These are phyloP conservation scores for Collybia sordida DNA, from an alignment of 768 basidiomycete species.

Conservation along the genomic window DNA sequence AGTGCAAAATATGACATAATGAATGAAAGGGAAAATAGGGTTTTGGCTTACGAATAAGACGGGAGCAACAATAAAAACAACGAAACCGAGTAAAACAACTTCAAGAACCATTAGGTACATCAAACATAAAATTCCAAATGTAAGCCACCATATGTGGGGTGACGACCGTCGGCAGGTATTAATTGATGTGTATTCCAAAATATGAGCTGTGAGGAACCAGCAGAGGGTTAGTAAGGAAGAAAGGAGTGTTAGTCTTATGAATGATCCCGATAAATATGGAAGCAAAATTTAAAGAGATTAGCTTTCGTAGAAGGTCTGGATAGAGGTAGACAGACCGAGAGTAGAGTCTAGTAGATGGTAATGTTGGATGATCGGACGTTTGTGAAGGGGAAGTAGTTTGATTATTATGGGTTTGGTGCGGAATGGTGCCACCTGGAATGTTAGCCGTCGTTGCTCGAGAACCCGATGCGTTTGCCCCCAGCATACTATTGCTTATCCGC, in stretches of 20 bases:
- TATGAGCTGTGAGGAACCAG: constrained; percentile 84
- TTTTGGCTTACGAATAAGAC: constrained; percentile 65
- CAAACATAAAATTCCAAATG: constrained; percentile 75
- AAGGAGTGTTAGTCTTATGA: constrained; percentile 55
- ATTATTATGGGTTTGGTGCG: constrained; percentile 2
- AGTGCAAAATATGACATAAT: not conserved
- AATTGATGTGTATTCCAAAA: constrained; percentile 75
- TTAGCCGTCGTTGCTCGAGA: not conserved
- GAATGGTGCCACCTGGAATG: not conserved
- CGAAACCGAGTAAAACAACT: constrained; percentile 69
- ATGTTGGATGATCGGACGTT: constrained; percentile 3
- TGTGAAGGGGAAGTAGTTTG: constrained; percentile 1
- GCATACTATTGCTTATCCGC: not conserved
- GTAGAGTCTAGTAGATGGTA: constrained; percentile 28
- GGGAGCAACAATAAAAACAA: constrained; percentile 78
- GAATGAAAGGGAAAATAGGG: not conserved
- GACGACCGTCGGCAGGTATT: constrained; percentile 70
- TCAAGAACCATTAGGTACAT: constrained; percentile 74
- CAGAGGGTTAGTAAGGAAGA: constrained; percentile 70
- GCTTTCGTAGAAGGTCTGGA: constrained; percentile 22
- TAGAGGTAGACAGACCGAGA: constrained; percentile 34
- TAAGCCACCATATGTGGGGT: constrained; percentile 87
- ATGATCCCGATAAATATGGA: constrained; percentile 12
- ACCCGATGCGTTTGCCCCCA: not conserved
- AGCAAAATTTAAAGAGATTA: not conserved